A percentile compares a stretch with the other conserved stretches of the same genome.
These are phyloP conservation scores for Cardiospermum halicacabum DNA, from an alignment of 345 rosid genomes.

Conservation along the genomic window DNA sequence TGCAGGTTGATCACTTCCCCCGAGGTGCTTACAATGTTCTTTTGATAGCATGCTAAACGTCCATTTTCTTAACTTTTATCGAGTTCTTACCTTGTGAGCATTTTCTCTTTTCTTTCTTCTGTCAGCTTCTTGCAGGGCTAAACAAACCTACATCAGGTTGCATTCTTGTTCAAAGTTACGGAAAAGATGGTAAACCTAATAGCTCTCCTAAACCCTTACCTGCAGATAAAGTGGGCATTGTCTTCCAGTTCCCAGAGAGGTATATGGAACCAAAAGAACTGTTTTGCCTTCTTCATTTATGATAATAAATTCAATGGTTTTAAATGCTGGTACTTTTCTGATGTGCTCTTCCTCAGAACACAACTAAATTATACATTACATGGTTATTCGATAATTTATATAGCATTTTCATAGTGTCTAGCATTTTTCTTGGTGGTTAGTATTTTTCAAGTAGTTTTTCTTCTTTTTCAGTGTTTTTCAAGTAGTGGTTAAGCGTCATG, in stretches of 20 bases:
- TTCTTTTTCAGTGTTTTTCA: too few species aligned
- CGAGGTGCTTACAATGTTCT: neutral
- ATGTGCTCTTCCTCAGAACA: neutral
- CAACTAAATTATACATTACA: too few species aligned
- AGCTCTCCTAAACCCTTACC: constrained; percentile 37
- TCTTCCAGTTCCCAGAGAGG: constrained; percentile 98
- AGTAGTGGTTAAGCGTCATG: too few species aligned
- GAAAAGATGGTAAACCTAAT: constrained; percentile 45
- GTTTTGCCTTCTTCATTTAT: neutral
- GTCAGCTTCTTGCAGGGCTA: constrained; percentile 87
- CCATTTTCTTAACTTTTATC: constrained; percentile 6
- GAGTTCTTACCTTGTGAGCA: constrained; percentile 5
- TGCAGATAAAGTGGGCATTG: constrained; percentile 81
- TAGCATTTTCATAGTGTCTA: too few species aligned
- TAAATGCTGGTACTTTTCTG: neutral
- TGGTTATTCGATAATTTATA: too few species aligned
- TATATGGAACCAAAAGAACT: constrained; percentile 13
- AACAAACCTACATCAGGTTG: constrained; percentile 88
- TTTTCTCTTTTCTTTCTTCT: constrained; percentile 6
- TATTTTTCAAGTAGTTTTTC: too few species aligned
- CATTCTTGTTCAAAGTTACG: constrained; percentile 63
- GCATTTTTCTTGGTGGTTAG: too few species aligned
- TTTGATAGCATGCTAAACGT: neutral
- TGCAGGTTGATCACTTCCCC: constrained; percentile 48
- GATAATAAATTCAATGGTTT: neutral